Conservation (phyloP, 257 asterid species). For the Avicennia marina region DNA sequence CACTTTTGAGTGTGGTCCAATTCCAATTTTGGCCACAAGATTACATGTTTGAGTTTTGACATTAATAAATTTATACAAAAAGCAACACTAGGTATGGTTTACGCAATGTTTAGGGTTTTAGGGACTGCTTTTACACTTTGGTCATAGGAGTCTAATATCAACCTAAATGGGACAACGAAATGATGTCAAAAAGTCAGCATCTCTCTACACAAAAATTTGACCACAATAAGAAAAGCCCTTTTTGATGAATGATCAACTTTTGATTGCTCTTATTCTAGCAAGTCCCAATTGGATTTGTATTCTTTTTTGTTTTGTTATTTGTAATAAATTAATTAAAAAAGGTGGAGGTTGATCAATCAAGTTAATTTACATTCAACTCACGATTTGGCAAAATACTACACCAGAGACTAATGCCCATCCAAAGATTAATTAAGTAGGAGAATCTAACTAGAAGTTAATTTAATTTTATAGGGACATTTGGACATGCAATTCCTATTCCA, state of each 20-base stretch:
- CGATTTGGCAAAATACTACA: conserved; percentile 1
- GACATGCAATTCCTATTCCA: no score
- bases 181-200: conserved; percentile 4
- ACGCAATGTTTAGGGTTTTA: no score
- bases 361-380: conserved; percentile 10
- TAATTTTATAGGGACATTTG: no score
- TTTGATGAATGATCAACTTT: conserved; percentile 3
- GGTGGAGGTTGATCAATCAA: conserved; percentile 6
- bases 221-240: no score
- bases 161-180: neutral
- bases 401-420: no score
- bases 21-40: no score
- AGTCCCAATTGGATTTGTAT: neutral
- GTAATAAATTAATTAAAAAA: neutral
- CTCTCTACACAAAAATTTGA: conserved; percentile 2
- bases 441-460: neutral
- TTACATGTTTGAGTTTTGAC: no score
- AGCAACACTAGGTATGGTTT: no score
- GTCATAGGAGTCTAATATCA: no score
- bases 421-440: neutral
- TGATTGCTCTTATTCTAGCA: conserved; percentile 2
- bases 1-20: no score
- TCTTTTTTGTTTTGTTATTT: conserved; percentile 9
- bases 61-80: no score
- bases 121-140: no score